phyloP scores from a whole-genome alignment of 2,329 filamentous ascomycete species.

The Cladosporium sp. region DNA sequence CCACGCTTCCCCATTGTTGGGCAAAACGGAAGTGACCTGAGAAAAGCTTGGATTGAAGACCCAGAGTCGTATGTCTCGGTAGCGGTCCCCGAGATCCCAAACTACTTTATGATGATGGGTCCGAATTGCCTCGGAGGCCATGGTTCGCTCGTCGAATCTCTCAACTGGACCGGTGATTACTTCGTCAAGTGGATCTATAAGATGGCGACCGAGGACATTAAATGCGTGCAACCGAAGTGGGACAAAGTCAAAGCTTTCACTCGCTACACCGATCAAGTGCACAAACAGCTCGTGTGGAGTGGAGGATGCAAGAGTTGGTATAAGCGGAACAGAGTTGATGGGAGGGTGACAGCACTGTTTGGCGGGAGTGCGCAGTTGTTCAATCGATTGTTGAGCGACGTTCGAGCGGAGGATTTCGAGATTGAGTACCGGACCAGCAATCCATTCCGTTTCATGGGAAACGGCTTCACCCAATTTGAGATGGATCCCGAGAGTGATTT shows the following conservation, averaged over 20 bases:
- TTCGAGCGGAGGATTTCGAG: constrained; percentile 48
- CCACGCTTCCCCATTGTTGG: constrained; percentile 35
- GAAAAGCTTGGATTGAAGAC: constrained; percentile 25
- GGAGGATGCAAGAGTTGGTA: constrained; percentile 23
- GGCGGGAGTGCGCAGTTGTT: constrained; percentile 26
- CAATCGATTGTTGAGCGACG: constrained; percentile 32
- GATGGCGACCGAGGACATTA: too few species aligned
- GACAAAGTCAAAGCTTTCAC: too few species aligned
- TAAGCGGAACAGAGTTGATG: constrained; percentile 27
- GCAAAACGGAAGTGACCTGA: constrained; percentile 29
- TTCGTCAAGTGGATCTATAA: too few species aligned
- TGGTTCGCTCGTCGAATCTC: constrained; percentile 24
- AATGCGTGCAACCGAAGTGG: too few species aligned
- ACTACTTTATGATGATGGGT: constrained; percentile 30
- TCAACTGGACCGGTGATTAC: too few species aligned
- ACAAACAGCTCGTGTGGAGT: constrained; percentile 17
- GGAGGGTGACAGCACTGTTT: constrained; percentile 31
- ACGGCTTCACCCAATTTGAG: constrained; percentile 40
- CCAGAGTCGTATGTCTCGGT: constrained; percentile 28
- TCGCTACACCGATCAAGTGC: too few species aligned
- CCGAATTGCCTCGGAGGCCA: constrained; percentile 24
- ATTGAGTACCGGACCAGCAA: constrained; percentile 44
- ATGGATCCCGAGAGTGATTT: constrained; percentile 24
- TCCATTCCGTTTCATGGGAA: constrained; percentile 46
- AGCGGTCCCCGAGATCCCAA: constrained; percentile 27